A percentile compares a stretch with the other conserved stretches of the same genome.
Conservation (phyloP, 1,284 basidiomycete species). For the Marasmius fiardii region DNA sequence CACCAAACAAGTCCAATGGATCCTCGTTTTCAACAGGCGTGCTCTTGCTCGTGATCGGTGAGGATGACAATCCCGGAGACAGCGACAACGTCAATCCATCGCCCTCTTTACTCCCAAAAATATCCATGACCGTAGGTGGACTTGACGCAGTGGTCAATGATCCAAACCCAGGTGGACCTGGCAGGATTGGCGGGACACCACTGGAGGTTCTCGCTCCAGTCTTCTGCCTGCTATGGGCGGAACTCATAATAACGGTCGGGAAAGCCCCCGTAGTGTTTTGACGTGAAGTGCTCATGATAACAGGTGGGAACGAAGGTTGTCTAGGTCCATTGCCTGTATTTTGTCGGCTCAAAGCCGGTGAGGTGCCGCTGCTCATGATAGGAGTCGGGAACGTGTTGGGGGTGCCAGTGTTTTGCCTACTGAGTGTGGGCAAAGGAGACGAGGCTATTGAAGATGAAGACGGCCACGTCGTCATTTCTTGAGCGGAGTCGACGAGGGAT, state of each 20-base stretch:
- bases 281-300: background rate
- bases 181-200: background rate
- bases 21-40: background rate
- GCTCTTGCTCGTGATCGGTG: background rate
- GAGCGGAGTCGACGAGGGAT: background rate
- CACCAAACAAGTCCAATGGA: background rate
- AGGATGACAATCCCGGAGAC: background rate
- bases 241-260: background rate
- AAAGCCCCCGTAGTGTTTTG: background rate
- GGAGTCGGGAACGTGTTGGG: background rate
- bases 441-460: background rate
- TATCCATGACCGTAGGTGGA: background rate
- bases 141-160: background rate
- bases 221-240: background rate
- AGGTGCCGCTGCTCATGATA: background rate
- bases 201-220: background rate
- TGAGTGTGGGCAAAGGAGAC: background rate
- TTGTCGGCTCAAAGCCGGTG: background rate
- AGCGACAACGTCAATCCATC: too few relatives aligned
- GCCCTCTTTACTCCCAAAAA: background rate
- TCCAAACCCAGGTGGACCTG: background rate
- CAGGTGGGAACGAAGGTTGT: background rate
- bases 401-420: conserved; percentile 1
- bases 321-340: background rate
- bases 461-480: background rate